Conservation (phyloP, 768 basidiomycete genomes). For the Rossbeevera mucosa region DNA sequence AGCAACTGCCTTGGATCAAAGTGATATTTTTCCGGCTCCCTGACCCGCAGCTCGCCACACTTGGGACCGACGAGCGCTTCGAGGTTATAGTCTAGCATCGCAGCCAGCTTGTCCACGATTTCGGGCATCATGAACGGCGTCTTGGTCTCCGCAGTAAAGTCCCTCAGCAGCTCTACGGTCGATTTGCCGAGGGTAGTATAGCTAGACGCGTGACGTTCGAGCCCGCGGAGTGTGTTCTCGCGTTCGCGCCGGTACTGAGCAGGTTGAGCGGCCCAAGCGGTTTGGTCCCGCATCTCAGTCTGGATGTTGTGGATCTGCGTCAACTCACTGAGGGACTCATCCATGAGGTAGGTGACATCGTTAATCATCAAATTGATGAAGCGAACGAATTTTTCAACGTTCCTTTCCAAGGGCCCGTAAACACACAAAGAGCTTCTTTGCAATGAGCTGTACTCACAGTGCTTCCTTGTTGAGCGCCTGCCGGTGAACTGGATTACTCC, state of each 20-base stretch:
- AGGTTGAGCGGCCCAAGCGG: constrained; percentile 63
- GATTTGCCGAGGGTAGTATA: constrained; percentile 85
- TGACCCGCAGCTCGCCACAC: constrained; percentile 80
- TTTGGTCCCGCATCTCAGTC: constrained; percentile 73
- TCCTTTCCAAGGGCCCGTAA: constrained; percentile 39
- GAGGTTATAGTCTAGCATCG: constrained; percentile 95
- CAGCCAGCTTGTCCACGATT: constrained; percentile 91
- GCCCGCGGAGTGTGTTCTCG: constrained; percentile 66
- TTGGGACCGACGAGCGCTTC: constrained; percentile 84
- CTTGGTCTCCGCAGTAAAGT: constrained; percentile 89
- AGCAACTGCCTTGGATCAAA: constrained; percentile 83
- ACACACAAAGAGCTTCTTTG: neutral
- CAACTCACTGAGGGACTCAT: constrained; percentile 88
- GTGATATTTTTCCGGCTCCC: constrained; percentile 81
- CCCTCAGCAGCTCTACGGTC: constrained; percentile 85
- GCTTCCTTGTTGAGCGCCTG: constrained; percentile 81
- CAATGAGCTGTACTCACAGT: constrained; percentile 42
- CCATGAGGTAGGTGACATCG: constrained; percentile 97
- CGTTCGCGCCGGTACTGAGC: constrained; percentile 78
- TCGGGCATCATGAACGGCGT: constrained; percentile 94
- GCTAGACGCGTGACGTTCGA: constrained; percentile 80
- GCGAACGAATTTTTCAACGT: constrained; percentile 89
- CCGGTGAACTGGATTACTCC: constrained; percentile 87
- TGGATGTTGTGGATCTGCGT: constrained; percentile 86
- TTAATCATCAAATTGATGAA: constrained; percentile 99